These are phyloP conservation scores for Podaxis sp. DNA, from an alignment of 768 basidiomycete genomes.

Conservation along the genomic window DNA sequence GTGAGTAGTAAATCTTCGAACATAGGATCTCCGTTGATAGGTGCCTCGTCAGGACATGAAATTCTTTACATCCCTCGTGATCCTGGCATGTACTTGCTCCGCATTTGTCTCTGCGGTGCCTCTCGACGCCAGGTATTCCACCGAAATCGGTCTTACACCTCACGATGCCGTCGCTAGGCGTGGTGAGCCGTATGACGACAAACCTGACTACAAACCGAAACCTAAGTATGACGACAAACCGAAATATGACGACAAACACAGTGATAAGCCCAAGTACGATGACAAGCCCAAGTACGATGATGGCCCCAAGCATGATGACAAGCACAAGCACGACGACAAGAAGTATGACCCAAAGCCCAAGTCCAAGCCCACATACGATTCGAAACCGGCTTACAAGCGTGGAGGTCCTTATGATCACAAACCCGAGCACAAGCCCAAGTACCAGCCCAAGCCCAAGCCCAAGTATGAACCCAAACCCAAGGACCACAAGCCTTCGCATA, in stretches of 20 bases:
- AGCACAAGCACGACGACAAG: neutral
- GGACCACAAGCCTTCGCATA: neutral
- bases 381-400: neutral
- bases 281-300: neutral
- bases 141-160: neutral
- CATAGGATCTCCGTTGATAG: neutral
- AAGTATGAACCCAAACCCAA: neutral
- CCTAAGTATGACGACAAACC: neutral
- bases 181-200: neutral
- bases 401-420: neutral
- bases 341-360: neutral
- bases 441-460: neutral
- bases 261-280: neutral
- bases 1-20: neutral
- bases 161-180: neutral
- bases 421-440: neutral
- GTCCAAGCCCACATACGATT: neutral
- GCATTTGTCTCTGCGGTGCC: conserved; percentile 5
- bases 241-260: neutral
- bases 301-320: neutral
- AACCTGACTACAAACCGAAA: neutral
- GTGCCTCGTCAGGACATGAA: neutral
- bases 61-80: neutral
- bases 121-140: neutral
- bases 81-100: conserved; percentile 1